A percentile compares a stretch with the other conserved stretches of the same genome.
Conservation (phyloP, 192 early-diverging fungal species). For the Haplosporangium gracile region DNA sequence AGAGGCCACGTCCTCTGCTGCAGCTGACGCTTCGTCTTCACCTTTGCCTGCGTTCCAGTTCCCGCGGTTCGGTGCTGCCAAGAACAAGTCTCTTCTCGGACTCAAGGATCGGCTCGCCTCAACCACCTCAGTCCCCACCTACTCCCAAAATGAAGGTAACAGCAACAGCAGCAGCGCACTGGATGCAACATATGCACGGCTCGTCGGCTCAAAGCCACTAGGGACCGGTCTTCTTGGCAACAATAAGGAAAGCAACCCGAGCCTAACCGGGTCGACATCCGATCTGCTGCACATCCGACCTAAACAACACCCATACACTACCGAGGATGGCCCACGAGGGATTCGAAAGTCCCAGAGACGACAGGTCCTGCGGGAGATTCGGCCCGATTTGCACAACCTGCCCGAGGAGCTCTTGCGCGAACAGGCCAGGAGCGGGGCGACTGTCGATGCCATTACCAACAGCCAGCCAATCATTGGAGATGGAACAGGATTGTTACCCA, state of each 20-base stretch:
- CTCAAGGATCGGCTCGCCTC: conserved; percentile 28
- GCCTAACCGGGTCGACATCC: not conserved
- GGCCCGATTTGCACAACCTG: conserved; percentile 44
- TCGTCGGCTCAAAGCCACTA: conserved; percentile 17
- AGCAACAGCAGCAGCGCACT: not conserved
- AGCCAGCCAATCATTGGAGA: not conserved
- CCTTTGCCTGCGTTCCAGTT: conserved; percentile 24
- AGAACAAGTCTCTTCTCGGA: conserved; percentile 32
- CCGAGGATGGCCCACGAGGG: conserved; percentile 32
- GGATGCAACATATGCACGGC: conserved; percentile 22
- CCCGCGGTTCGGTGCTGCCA: conserved; percentile 21
- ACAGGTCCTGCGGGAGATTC: conserved; percentile 38
- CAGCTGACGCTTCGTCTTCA: conserved; percentile 9
- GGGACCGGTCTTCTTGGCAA: not conserved
- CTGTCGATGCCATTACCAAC: conserved; percentile 20
- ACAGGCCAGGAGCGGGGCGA: conserved; percentile 44
- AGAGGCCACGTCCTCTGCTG: not conserved
- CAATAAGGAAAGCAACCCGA: not conserved
- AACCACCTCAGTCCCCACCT: not conserved
- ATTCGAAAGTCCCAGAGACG: conserved; percentile 40
- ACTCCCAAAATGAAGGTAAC: not conserved
- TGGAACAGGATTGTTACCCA: not conserved
- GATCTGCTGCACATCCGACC: conserved; percentile 42
- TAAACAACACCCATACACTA: conserved; percentile 40
- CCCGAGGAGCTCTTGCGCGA: conserved; percentile 50